Evolutionary conservation across 1,139 yeast genomes (phyloP), one percentile per base, ranked within the genome.

Genomic region (Yamadazyma conglobata): DNA sequence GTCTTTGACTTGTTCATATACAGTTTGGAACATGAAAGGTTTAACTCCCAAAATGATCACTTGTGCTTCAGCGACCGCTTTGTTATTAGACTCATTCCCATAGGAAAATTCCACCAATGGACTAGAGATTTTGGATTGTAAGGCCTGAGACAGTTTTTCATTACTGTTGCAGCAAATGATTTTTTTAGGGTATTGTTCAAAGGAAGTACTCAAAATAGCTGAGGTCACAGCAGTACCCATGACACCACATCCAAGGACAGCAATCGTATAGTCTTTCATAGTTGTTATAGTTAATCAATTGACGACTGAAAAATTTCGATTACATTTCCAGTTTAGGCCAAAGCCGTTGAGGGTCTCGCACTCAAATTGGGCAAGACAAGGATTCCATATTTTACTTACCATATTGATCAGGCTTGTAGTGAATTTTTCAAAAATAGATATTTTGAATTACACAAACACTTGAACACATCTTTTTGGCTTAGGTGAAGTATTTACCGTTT

Each of bases 181-280:
- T 48, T 70, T 74, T 21, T 69, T 56, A 18, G 97, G 97, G 37
- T 64, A 63, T n/a, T 78, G 74, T n/a, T 62, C 61, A 38, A 72
- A 64, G 16, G 56, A 43, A n/a, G 62, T 46, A 38, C 47, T 67
- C 47, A 60, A 69, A 32, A 89, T 82, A 13, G 97, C 95, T 10
- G 87, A 72, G 23, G 85, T 73, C 27, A 91, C 87, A n/a, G 98
- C 96, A 19, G 93, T 83, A 36, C 98, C 97, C 91, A 91, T 86
- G 34, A 86, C 89, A 35, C 99, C 99, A 48, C 95, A 79, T 25
- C 96, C 99, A 35, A 91, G 69, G 16, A 91, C 80, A 11, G 93
- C 73, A 34, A 91, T 64, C 4, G 91, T 83, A 55, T 74, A 78
- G 36, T 70, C 69, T 38, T 62, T 48, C 69, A 60, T 58, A 20